Evolutionary conservation across 257 asterid species (phyloP), one percentile per base, ranked within the genome.

Genomic region (Nicotiana sylvestris): DNA sequence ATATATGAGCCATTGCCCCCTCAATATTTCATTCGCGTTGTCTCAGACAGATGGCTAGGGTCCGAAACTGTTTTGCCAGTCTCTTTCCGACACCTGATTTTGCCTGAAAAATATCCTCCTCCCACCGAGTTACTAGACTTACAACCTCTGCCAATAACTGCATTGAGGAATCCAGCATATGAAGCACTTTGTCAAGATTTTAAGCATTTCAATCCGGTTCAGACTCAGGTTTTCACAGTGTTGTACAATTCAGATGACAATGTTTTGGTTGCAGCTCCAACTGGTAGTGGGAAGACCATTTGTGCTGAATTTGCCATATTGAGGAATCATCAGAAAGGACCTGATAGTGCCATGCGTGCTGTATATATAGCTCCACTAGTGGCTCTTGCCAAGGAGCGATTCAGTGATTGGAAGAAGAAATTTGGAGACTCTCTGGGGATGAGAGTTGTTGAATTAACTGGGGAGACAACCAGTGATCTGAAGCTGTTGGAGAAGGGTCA

Each of bases 201-300:
- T 70, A 88, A 84, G 87, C 89, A 88, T 82, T 88, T 88, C 79
- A 88, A 88, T 69, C 90, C 90, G 18, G 90, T 88, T 17, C 90
- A 88, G 61, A 88, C 90, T 76, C 90, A 88, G 86, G 90, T 87
- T 29, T 88, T 88, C 80, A 84, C 89, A 9, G 81, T 86, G 33
- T 77, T 88, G 72, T 88, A 88, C 82, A 88, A 86, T 82, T 88
- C 90, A 27, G 90, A 88, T 39, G 90, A 88, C 81, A 86, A 86
- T 64, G 89, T 88, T 68, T 81, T 88, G 53, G 90, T 88, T 61
- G 90, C 90, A 30, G 90, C 90, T 43, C 90, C 90, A 55, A 88
- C 89, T 82, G 90, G 90, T 74, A 88, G 90, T 82, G 90, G 90
- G 66, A 88, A 88, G 86, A 88, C 90, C 4, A 82, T 88, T 37